A percentile compares a stretch with the other conserved stretches of the same genome.
Evolutionary conservation across 192 early-diverging fungal genomes (phyloP).

Genomic region (Podila minutissima): DNA sequence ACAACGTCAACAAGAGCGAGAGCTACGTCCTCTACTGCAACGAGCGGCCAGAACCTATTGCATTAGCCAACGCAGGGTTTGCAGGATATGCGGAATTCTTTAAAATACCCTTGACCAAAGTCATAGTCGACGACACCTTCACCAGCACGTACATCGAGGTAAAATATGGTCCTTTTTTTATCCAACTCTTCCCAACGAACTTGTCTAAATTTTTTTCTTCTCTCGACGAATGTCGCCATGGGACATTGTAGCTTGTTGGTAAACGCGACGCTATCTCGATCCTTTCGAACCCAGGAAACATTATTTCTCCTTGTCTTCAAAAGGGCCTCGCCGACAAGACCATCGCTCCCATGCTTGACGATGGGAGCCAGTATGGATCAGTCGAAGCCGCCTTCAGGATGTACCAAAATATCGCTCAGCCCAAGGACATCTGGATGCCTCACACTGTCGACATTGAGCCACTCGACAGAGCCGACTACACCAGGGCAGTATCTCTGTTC

Average conservation of each 20-base stretch:
- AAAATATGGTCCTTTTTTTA: constrained; percentile 2
- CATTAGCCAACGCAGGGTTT: constrained; percentile 15
- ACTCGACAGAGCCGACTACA: constrained; percentile 43
- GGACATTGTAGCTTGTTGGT: background rate
- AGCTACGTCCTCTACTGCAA: constrained; percentile 55
- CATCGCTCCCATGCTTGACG: background rate
- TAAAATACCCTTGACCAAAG: constrained; percentile 45
- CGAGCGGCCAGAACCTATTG: constrained; percentile 3
- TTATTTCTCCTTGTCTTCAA: constrained; percentile 57
- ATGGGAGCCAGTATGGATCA: background rate
- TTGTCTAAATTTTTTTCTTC: background rate
- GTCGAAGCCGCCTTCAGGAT: constrained; percentile 10
- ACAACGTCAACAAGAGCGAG: constrained; percentile 30
- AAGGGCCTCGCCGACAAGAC: background rate
- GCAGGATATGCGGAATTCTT: constrained; percentile 13
- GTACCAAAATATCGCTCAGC: background rate
- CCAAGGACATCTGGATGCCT: constrained; percentile 26
- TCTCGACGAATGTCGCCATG: background rate
- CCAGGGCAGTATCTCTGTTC: constrained; percentile 54
- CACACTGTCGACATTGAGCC: constrained; percentile 28
- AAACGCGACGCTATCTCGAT: constrained; percentile 23
- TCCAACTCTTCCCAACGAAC: background rate
- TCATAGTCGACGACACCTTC: constrained; percentile 41
- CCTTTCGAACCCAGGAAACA: constrained; percentile 27
- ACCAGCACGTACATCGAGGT: constrained; percentile 58